Evolutionary conservation across 441 rosid genomes (phyloP), one percentile per base, ranked within the genome.

Genomic region (Euphorbia celastroides): DNA sequence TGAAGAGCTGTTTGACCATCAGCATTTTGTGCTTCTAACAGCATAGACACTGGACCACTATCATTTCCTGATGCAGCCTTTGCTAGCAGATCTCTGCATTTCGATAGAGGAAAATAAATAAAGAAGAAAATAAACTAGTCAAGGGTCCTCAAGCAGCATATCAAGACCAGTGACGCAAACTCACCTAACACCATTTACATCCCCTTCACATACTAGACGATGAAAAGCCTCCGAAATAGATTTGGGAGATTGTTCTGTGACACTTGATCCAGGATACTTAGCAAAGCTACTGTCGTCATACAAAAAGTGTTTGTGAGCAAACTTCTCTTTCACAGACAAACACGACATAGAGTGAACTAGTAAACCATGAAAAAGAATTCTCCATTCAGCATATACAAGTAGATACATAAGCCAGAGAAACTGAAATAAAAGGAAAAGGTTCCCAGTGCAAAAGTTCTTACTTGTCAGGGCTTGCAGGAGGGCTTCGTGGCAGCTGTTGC

Each of bases 1-100:
- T 95, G 99, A 69, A 92, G 93, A 67, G 95, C 89, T 25, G 96
- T 89, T 80, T 92, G 99, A 65, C 98, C 99, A 74, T 90, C 98
- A 71, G 89, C 60, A 73, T 95, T 95, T 57, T 88, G 93, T 50
- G 97, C 94, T 81, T 85, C 96, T 74, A 95, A 74, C 55, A 95
- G 81, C 31, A 72, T 75, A 66, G 81, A 75, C 68, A 92, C 51
- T 34, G 86, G 75, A 73, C 73, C 69, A 55, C 80, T 78, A 63
- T 80, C 73, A 23, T 75, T 77, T 84, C 77, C 87, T 52, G 79
- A 76, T 71, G 86, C 90, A 74, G 89, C 93, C 78, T 83, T 87
- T 62, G 86, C 82, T 52, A 95, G 90, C 68, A 92, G 79, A 79
- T 85, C 84, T 68, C 99, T 95, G 80, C 70, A 75, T 65, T 50